Evolutionary conservation across 2,329 filamentous ascomycete species (phyloP), one percentile per base, ranked within the genome.

Genomic region (Aspergillus japonicus): DNA sequence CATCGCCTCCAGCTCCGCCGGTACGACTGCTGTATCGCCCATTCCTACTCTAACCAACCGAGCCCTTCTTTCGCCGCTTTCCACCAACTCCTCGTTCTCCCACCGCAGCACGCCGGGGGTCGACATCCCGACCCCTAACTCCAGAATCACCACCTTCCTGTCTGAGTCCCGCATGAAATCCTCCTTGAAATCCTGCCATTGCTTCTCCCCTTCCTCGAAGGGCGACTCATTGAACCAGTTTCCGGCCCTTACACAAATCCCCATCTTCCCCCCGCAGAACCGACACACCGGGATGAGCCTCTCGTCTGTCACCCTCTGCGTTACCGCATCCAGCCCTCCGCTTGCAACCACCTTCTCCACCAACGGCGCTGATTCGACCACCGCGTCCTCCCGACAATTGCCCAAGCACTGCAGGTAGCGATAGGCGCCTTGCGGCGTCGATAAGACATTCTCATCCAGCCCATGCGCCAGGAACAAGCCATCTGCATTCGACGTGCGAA

Each of bases 401-500:
- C 47, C 54, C 8, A 62, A 50, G 50, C 66, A 69, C 24, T 69
- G 67, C 14, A 69, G 26, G 10, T 54, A 66, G 2, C 49, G 57
- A 50, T 69, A 68, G 8, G 65, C 60, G 2, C 66, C 67, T 55
- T 69, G 67, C 3, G 65, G 67, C 2, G 66, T 69, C 21, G 65
- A 61, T 0, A 68, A 56, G 2, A 53, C 39, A 5, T 50, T 31
- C 3, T 53, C 48, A 2, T 60, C 54, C 48, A 69, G 66, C 4
- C 61, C 65, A 50, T 69, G 67, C 5, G 62, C 60, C 0, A 58
- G 47, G 48, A 69, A 69, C 7, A 62, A 50, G 0, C 64, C 65
- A 14, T 69, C 66, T 0, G 64, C 67, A 48, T 69, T 69, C 4
- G 64, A 62, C 1, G 65, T 69, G n/a, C 66, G 66, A 3, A 68